These are phyloP conservation scores for Musa troglodytarum DNA, from an alignment of 176 grass and related monocot genomes.

Conservation along the genomic window DNA sequence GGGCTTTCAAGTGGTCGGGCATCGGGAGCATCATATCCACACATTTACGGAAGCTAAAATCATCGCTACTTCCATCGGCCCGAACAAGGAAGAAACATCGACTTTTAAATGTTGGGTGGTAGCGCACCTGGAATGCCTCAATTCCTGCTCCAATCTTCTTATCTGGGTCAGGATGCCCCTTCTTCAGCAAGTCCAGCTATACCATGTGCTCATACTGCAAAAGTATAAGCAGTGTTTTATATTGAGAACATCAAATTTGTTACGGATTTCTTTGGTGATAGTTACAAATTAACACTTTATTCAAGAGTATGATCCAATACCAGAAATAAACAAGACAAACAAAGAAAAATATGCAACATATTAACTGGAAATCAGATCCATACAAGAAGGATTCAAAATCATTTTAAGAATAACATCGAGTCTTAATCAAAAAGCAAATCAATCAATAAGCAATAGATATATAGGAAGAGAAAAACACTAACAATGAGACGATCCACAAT, in stretches of 20 bases:
- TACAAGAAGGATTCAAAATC: neutral
- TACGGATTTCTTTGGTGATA: neutral
- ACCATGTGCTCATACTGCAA: constrained; percentile 77
- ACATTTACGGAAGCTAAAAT: constrained; percentile 93
- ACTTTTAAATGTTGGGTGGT: constrained; percentile 54
- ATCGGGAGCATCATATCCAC: constrained; percentile 64
- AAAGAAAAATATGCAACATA: neutral
- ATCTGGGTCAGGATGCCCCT: constrained; percentile 43
- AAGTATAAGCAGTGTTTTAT: neutral
- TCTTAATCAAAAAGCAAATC: neutral
- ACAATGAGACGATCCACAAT: neutral
- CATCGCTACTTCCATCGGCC: constrained; percentile 49
- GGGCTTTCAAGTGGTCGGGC: constrained; percentile 55
- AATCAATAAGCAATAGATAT: neutral
- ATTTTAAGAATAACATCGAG: neutral
- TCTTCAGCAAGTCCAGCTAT: constrained; percentile 60
- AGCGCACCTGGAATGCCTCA: constrained; percentile 63
- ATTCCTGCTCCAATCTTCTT: constrained; percentile 73
- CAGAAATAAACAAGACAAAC: neutral
- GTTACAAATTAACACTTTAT: neutral
- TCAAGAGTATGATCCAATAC: neutral
- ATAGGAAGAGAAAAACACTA: neutral
- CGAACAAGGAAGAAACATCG: constrained; percentile 64
- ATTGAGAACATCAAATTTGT: neutral
- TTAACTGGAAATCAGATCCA: too few species aligned